Base-by-base conservation (phyloP, 129 eudicot genomes). In the Chrysanthemum seticuspe region DNA sequence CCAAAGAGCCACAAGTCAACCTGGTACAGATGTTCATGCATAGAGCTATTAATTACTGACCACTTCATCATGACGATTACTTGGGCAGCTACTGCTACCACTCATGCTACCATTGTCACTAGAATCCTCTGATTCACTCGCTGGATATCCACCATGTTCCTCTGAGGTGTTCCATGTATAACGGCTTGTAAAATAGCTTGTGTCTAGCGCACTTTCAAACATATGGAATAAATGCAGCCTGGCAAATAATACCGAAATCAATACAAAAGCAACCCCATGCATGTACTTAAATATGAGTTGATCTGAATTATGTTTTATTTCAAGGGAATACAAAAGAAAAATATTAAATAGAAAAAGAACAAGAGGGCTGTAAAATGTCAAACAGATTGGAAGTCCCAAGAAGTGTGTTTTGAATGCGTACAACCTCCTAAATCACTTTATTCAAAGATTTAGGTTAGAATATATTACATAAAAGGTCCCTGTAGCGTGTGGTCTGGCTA, bases 161-260 rank as follows among this genome's bases (percentile, higher is more conserved):
- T 88, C 96, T 45, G 97, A 85, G 67, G 92, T 79, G 59, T 95
- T 95, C 99, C 99, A 95, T 4, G 95, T 86, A 83, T 74, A 86
- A 18, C 99, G 96, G 68, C 99, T 95, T 27, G 97, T 90, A 78
- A 95, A 95, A 81, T 95, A 95, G 61, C 99, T 95, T 0, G 99
- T 95, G 78, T 95, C 99, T 73, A 79, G 79, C 57, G 96, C 94
- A 80, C 96, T 86, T 74, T 95, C 99, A 1, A 90, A 95, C n/a
- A 11, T 95, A 83, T 64, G 99, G 99, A 70, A 95, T 86, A 86
- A 95, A 95, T 60, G 99, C 99, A 34, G 99, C 99, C 99, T 95
- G 81, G 40, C 29, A 72, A 71, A 36, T 14, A 77, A 50, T 18
- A 70, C 53, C 53, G 59, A 19, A 36, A 2, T 67, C 29, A 77